phyloP scores from a whole-genome alignment of 352 stramenopile species.

The Poterioochromonas sp. region DNA sequence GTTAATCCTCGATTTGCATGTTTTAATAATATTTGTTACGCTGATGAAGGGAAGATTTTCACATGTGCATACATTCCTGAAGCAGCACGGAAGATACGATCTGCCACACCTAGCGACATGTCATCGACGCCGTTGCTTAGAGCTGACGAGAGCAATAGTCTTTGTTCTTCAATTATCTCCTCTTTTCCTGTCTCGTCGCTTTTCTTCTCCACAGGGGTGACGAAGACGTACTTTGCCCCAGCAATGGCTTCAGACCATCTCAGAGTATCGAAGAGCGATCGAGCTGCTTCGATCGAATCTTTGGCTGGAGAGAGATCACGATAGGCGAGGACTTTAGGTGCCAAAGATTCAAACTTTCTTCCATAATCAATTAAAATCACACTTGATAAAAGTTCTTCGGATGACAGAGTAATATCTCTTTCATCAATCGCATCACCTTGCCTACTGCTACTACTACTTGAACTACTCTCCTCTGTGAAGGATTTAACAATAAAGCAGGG shows the following conservation, averaged over 20 bases:
- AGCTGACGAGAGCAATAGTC: not conserved
- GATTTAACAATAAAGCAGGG: not conserved
- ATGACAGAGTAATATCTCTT: not conserved
- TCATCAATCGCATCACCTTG: slow-evolving; percentile 31
- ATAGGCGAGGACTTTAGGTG: not conserved
- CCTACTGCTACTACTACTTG: slow-evolving; percentile 45
- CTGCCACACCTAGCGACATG: not conserved
- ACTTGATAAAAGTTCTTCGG: not conserved
- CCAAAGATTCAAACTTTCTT: not conserved
- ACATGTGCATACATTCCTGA: too few species aligned
- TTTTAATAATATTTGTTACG: too few species aligned
- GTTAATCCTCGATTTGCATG: too few species aligned
- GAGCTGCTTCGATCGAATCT: not conserved
- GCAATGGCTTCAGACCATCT: not conserved
- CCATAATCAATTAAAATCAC: slow-evolving; percentile 4
- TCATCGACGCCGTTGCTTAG: not conserved
- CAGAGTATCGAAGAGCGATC: not conserved
- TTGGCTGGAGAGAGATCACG: not conserved
- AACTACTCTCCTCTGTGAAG: not conserved
- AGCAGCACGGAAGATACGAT: slow-evolving; percentile 17
- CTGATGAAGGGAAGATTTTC: too few species aligned
- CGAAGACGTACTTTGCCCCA: not conserved
- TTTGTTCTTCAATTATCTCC: not conserved
- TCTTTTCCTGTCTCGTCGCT: not conserved
- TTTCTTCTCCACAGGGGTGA: not conserved